These are phyloP conservation scores for Rhizophora mangle DNA, from an alignment of 345 rosid species.

Conservation along the genomic window DNA sequence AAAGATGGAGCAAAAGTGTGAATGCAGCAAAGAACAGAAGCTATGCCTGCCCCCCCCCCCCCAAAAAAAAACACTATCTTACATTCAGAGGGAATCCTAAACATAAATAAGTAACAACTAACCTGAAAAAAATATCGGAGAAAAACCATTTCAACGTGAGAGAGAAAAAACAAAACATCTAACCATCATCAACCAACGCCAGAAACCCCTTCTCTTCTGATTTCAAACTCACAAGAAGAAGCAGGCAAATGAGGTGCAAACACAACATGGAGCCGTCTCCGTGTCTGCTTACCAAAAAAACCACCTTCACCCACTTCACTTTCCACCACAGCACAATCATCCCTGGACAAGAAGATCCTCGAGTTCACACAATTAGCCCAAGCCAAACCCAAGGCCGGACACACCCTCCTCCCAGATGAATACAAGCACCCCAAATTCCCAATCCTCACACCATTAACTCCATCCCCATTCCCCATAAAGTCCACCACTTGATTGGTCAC, in stretches of 20 bases:
- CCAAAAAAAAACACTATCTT: not conserved
- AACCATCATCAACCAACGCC: conserved; percentile 32
- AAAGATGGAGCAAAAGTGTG: too few relatives aligned
- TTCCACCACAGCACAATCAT: conserved; percentile 28
- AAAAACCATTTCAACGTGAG: not conserved
- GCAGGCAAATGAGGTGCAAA: conserved; percentile 72
- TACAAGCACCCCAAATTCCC: conserved; percentile 63
- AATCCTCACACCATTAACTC: conserved; percentile 53
- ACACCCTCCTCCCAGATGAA: conserved; percentile 70
- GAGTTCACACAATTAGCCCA: conserved; percentile 89
- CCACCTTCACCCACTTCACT: conserved; percentile 15
- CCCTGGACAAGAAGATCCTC: conserved; percentile 59
- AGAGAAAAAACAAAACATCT: not conserved
- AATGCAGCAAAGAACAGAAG: too few relatives aligned
- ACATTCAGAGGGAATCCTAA: not conserved
- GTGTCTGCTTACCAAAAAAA: conserved; percentile 25
- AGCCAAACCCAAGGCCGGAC: conserved; percentile 71
- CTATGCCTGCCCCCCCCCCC: too few relatives aligned
- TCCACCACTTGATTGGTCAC: conserved; percentile 91
- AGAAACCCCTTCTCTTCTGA: conserved; percentile 52
- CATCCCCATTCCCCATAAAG: conserved; percentile 50
- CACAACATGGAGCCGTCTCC: conserved; percentile 54
- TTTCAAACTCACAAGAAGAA: conserved; percentile 59
- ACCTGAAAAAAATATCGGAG: not conserved
- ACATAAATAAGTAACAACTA: not conserved